Percentiles rank a stretch among this genome's conserved stretches.
phyloP scores from a whole-genome alignment of 2,329 filamentous ascomycete genomes.

The Stromatinia cepivora region DNA sequence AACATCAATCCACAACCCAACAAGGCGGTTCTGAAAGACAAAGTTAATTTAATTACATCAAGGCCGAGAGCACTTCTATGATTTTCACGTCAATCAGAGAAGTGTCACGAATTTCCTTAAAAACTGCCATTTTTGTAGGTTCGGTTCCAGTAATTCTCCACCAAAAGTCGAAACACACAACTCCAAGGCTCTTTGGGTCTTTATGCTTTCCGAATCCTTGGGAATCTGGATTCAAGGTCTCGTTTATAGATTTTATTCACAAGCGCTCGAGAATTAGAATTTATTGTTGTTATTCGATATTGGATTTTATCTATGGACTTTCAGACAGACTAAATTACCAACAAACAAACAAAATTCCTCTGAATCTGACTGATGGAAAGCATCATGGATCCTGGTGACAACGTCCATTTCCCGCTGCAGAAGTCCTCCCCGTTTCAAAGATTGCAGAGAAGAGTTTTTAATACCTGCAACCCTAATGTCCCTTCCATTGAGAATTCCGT shows the following conservation, averaged over 20 bases:
- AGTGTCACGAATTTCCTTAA: neutral
- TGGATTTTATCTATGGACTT: neutral
- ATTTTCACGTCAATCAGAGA: neutral
- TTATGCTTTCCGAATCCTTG: neutral
- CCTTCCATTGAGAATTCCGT: too few relatives aligned
- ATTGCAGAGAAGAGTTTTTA: too few relatives aligned
- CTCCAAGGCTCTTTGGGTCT: neutral
- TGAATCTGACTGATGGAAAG: too few relatives aligned
- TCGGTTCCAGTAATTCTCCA: neutral
- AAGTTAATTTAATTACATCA: neutral
- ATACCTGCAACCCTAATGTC: too few relatives aligned
- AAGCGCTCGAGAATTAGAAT: neutral
- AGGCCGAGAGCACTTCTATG: neutral
- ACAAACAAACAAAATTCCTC: too few relatives aligned
- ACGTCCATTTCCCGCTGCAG: too few relatives aligned
- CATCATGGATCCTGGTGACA: too few relatives aligned
- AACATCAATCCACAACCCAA: neutral
- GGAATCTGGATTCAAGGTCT: neutral
- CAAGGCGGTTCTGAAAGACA: neutral
- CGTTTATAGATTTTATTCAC: neutral
- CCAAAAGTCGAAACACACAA: neutral
- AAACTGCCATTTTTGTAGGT: neutral
- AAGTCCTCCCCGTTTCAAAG: too few relatives aligned
- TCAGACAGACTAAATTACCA: too few relatives aligned
- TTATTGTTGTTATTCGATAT: neutral